phyloP scores from a whole-genome alignment of 208 protist species.

The Wallacemonas sp. region DNA sequence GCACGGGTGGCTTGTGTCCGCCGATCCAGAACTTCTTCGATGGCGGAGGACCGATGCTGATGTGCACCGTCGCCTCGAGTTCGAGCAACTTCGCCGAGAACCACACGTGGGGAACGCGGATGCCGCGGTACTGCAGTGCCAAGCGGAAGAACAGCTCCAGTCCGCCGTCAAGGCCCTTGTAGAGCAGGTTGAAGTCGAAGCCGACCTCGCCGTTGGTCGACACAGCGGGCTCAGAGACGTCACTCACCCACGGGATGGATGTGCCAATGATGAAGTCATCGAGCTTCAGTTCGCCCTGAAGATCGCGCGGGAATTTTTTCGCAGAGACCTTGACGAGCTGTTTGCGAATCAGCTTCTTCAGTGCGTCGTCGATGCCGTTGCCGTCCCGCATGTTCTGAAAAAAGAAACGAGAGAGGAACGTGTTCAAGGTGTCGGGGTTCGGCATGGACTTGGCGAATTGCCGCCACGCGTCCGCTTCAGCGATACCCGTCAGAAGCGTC shows the following conservation, averaged over 20 bases:
- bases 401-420: slow-evolving; percentile 68
- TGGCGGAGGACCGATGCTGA: slow-evolving; percentile 84
- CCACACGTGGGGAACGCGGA: slow-evolving; percentile 75
- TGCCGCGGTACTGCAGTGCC: slow-evolving; percentile 64
- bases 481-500: slow-evolving; percentile 38
- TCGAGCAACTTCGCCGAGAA: slow-evolving; percentile 65
- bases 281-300: slow-evolving; percentile 68
- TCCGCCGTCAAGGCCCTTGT: slow-evolving; percentile 63
- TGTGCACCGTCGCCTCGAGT: slow-evolving; percentile 50
- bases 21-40: slow-evolving; percentile 87
- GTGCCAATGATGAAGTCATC: slow-evolving; percentile 74
- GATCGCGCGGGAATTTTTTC: slow-evolving; percentile 75
- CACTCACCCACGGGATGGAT: slow-evolving; percentile 67
- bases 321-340: slow-evolving; percentile 52
- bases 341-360: slow-evolving; percentile 56
- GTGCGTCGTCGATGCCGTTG: slow-evolving; percentile 36
- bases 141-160: slow-evolving; percentile 66
- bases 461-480: slow-evolving; percentile 64
- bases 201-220: slow-evolving; percentile 71
- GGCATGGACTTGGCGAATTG: slow-evolving; percentile 53
- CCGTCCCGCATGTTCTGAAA: slow-evolving; percentile 70
- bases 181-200: slow-evolving; percentile 83
- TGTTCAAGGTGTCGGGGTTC: slow-evolving; percentile 70
- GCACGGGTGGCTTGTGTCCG: slow-evolving; percentile 49
- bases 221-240: slow-evolving; percentile 56